A percentile compares a stretch with the other conserved stretches of the same genome.
These are phyloP conservation scores for Hysterium pulicare DNA, from an alignment of 2,329 filamentous ascomycete species.

Conservation along the genomic window DNA sequence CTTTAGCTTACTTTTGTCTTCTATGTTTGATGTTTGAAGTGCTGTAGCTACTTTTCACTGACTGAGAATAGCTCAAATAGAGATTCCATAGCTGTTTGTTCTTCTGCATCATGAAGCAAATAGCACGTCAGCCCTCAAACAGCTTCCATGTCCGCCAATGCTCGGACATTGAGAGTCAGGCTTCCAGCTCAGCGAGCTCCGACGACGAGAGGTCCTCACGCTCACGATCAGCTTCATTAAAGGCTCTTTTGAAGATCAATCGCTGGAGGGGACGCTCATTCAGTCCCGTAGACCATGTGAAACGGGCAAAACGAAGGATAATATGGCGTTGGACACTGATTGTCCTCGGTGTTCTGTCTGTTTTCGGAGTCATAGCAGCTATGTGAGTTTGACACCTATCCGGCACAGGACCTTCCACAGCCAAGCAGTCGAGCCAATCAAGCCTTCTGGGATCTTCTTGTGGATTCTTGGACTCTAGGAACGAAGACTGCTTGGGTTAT, in stretches of 20 bases:
- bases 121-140: background rate
- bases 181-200: constrained; percentile 6
- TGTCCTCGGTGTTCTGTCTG: constrained; percentile 8
- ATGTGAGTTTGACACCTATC: constrained; percentile 11
- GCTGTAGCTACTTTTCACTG: background rate
- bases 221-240: constrained; percentile 10
- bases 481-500: background rate
- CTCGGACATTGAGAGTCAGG: constrained; percentile 10
- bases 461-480: background rate
- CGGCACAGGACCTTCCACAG: background rate
- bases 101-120: background rate
- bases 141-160: constrained; percentile 7
- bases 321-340: constrained; percentile 10
- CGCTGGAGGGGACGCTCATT: constrained; percentile 4
- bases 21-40: background rate
- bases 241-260: constrained; percentile 3
- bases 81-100: background rate
- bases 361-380: constrained; percentile 17
- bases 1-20: background rate
- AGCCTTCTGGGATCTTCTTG: background rate
- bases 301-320: constrained; percentile 8
- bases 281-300: constrained; percentile 7
- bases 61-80: background rate
- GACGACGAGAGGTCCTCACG: background rate
- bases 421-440: background rate